Evolutionary conservation across 306 rosid species (phyloP).

Genomic region (Crotalaria pallida): DNA sequence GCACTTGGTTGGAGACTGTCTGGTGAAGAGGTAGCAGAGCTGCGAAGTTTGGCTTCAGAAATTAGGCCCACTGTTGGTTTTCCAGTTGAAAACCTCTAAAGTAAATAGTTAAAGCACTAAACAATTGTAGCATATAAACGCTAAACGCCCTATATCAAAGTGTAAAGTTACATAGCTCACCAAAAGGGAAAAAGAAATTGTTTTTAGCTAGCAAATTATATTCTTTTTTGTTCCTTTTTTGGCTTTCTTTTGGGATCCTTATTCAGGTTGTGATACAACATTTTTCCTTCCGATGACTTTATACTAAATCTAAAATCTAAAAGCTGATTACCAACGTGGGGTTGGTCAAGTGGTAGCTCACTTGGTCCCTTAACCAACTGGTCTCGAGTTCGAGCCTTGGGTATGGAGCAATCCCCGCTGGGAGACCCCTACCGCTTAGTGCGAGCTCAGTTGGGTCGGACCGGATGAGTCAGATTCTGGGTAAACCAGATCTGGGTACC

Average conservation of each 20-base stretch:
- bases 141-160: neutral
- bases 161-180: slow-evolving; percentile 2
- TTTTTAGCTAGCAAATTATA: neutral
- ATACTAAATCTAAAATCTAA: neutral
- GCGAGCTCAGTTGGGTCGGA: no score
- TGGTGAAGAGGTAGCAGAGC: slow-evolving; percentile 58
- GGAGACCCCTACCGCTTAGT: no score
- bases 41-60: slow-evolving; percentile 66
- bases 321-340: no score
- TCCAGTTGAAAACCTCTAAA: slow-evolving; percentile 76
- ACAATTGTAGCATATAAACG: neutral
- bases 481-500: no score
- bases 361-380: no score
- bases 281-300: neutral
- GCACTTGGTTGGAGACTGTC: slow-evolving; percentile 81
- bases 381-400: no score
- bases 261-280: neutral
- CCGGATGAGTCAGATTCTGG: no score
- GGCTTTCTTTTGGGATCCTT: neutral
- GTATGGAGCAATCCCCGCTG: no score
- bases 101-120: neutral
- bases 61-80: slow-evolving; percentile 62
- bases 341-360: no score
- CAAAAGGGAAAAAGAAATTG: neutral
- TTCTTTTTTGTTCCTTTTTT: neutral